Evolutionary conservation across 768 basidiomycete genomes (phyloP).

Genomic region (Termitomyces sp.): DNA sequence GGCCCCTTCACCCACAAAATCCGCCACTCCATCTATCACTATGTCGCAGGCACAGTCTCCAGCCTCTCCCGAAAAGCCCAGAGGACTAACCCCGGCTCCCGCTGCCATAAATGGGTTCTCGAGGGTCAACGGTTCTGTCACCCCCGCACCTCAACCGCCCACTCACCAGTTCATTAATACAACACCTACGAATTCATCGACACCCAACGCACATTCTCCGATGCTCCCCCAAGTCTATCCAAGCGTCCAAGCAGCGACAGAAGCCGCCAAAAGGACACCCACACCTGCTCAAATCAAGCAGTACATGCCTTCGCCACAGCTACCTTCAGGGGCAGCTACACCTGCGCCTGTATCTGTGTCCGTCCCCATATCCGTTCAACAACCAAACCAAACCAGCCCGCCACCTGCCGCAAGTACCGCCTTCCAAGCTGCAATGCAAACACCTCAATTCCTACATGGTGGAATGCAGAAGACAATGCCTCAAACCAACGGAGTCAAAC

Average conservation of each 20-base stretch:
- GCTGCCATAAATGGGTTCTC: conserved; percentile 21
- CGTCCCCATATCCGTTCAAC: neutral
- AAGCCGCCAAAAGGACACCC: conserved; percentile 26
- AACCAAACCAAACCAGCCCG: conserved; percentile 11
- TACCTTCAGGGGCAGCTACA: conserved; percentile 15
- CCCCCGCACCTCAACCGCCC: conserved; percentile 26
- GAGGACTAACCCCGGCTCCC: conserved; percentile 22
- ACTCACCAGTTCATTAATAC: conserved; percentile 31
- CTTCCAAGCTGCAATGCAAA: conserved; percentile 10
- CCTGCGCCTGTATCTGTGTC: conserved; percentile 13
- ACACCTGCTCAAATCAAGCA: conserved; percentile 28
- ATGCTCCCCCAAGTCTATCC: conserved; percentile 35
- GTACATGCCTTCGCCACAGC: conserved; percentile 15
- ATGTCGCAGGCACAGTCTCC: conserved; percentile 27
- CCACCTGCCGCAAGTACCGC: conserved; percentile 11
- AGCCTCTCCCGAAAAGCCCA: conserved; percentile 22
- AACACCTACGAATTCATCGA: conserved; percentile 23
- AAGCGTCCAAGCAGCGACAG: conserved; percentile 28
- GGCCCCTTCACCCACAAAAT: conserved; percentile 21
- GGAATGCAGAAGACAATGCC: neutral
- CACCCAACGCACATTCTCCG: conserved; percentile 20
- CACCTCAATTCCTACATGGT: conserved; percentile 6
- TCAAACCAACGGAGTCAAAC: neutral
- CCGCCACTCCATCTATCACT: conserved; percentile 25
- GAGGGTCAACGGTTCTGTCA: conserved; percentile 26